Evolutionary conservation across 2,329 filamentous ascomycete species (phyloP).

Genomic region (Diaporthe eres): DNA sequence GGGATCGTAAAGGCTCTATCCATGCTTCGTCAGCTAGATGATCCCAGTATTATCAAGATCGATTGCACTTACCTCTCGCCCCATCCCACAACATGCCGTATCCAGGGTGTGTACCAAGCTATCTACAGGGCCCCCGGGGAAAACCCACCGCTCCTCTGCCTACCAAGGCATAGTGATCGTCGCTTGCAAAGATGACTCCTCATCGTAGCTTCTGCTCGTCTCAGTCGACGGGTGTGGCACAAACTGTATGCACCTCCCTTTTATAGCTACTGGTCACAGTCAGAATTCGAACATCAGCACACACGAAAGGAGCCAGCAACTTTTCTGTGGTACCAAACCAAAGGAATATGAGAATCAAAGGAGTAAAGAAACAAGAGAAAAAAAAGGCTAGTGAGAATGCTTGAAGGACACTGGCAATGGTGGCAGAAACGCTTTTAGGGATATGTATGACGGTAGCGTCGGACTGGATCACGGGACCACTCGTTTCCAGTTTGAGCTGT

Average conservation of each 20-base stretch:
- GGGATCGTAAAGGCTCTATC: background rate
- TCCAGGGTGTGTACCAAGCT: background rate
- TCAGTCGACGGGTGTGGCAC: background rate
- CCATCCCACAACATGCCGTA: background rate
- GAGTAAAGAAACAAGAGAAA: background rate
- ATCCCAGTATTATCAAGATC: background rate
- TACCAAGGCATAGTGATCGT: background rate
- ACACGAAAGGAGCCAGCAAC: background rate
- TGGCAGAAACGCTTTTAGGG: background rate
- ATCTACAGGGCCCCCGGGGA: background rate
- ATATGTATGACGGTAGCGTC: background rate
- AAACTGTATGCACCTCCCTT: background rate
- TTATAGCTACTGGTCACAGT: background rate
- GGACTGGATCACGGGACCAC: background rate
- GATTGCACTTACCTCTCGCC: background rate
- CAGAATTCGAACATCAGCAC: background rate
- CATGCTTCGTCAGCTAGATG: background rate
- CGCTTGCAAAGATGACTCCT: rapidly evolving
- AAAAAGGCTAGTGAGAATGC: background rate
- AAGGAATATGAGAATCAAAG: too few relatives aligned
- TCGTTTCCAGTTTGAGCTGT: background rate
- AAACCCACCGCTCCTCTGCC: background rate
- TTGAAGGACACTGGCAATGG: background rate
- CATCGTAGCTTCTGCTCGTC: background rate
- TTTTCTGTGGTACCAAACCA: background rate